Percentiles rank a stretch among this genome's conserved stretches.
These are phyloP conservation scores for Cymbidium sinense DNA, from an alignment of 106 monocot genomes.

Conservation along the genomic window DNA sequence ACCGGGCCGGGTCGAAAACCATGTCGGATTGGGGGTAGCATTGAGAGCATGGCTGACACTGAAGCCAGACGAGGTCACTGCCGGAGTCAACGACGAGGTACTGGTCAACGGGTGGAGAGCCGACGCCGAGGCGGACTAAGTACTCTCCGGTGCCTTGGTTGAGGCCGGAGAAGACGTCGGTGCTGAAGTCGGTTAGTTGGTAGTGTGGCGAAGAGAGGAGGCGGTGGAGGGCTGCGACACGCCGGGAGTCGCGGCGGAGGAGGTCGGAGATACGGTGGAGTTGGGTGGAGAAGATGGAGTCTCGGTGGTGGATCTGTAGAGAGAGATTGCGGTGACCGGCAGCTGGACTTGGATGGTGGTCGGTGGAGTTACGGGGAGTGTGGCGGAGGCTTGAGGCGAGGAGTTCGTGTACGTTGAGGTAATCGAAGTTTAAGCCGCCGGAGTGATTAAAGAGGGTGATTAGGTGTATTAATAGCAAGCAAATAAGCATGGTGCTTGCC, in stretches of 20 bases:
- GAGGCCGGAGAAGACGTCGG: constrained; percentile 56
- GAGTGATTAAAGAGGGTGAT: not conserved
- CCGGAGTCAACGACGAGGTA: constrained; percentile 76
- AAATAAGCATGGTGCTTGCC: not conserved
- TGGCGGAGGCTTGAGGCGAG: not conserved
- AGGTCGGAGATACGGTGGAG: constrained; percentile 18
- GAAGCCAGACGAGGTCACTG: constrained; percentile 79
- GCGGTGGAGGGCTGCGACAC: constrained; percentile 17
- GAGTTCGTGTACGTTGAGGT: constrained; percentile 19
- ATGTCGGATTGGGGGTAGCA: constrained; percentile 72
- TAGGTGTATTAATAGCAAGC: not conserved
- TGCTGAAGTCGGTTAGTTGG: constrained; percentile 30
- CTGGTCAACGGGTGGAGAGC: constrained; percentile 48
- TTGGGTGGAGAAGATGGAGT: constrained; percentile 14
- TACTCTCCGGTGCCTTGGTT: constrained; percentile 74
- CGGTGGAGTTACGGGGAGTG: not conserved
- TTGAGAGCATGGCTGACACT: constrained; percentile 59
- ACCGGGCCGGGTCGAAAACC: constrained; percentile 64
- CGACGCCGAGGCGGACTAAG: constrained; percentile 73
- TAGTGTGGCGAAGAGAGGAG: constrained; percentile 2
- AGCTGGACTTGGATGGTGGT: not conserved
- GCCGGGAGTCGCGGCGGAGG: constrained; percentile 20
- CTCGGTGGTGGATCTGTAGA: constrained; percentile 29
- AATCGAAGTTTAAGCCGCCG: constrained; percentile 7
- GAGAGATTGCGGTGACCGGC: not conserved